phyloP scores from a whole-genome alignment of 148 eudicot genomes.

The Fagopyrum homotropicum region DNA sequence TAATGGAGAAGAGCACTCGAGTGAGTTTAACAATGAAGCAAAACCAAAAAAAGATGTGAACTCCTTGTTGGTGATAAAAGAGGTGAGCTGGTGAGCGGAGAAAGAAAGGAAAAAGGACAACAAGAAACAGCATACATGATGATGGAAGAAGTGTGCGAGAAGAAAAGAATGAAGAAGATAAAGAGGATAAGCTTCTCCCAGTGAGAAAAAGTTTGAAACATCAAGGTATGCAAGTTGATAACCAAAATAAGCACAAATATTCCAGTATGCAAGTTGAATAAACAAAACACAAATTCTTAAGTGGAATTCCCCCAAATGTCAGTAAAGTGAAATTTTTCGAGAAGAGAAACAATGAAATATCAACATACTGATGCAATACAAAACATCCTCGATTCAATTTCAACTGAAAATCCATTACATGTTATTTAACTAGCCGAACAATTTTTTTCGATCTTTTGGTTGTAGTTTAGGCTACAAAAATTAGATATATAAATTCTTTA shows the following conservation, averaged over 20 bases:
- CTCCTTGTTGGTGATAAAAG: too few relatives aligned
- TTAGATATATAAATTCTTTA: background rate
- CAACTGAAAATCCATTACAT: background rate
- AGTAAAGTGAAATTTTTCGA: background rate
- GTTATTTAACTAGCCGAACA: background rate
- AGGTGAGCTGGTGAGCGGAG: too few relatives aligned
- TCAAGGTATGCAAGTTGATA: too few relatives aligned
- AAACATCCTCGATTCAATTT: background rate
- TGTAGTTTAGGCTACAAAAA: background rate
- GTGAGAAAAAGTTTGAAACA: background rate
- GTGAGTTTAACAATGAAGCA: too few relatives aligned
- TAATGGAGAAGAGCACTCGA: too few relatives aligned
- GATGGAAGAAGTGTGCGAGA: too few relatives aligned
- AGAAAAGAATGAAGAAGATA: too few relatives aligned
- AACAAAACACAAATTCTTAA: background rate
- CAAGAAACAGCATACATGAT: too few relatives aligned
- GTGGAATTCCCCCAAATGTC: background rate
- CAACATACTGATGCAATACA: background rate
- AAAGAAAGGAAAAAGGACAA: too few relatives aligned
- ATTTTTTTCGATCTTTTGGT: background rate
- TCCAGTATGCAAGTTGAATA: too few relatives aligned
- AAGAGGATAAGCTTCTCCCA: background rate
- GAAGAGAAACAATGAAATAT: background rate
- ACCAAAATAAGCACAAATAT: too few relatives aligned
- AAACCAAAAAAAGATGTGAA: too few relatives aligned